phyloP scores from a whole-genome alignment of 139 green algal species.

The Chlorella vulgaris region DNA sequence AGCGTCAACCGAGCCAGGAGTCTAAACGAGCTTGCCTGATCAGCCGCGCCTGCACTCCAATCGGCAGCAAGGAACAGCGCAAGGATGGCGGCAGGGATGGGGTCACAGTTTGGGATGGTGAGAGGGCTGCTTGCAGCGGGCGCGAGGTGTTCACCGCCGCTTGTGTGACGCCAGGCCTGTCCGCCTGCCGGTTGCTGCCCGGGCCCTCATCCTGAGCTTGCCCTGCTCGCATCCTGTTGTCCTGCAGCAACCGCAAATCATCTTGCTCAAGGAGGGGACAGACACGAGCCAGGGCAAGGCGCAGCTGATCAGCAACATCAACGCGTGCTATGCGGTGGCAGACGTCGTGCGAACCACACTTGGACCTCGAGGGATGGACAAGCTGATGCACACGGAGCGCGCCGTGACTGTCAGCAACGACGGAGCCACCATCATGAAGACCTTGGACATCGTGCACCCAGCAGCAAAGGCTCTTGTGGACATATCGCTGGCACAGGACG shows the following conservation, averaged over 20 bases:
- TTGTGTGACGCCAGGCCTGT: no score
- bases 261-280: constrained; percentile 98
- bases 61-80: not conserved
- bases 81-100: not conserved
- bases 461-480: constrained; percentile 96
- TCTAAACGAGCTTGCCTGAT: no score
- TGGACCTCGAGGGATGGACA: constrained; percentile 98
- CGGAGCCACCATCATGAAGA: constrained; percentile 96
- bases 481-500: constrained; percentile 87
- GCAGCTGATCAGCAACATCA: constrained; percentile 99
- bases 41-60: not conserved
- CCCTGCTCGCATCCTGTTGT: not conserved
- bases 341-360: constrained; percentile 95
- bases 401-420: constrained; percentile 20
- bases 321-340: constrained; percentile 95
- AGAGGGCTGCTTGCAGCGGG: not conserved
- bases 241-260: constrained; percentile 97
- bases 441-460: constrained; percentile 98
- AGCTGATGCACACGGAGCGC: constrained; percentile 90
- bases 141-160: no score
- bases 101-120: constrained; percentile 45
- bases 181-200: not conserved
- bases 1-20: no score
- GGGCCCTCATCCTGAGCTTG: not conserved
- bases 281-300: constrained; percentile 96